Evolutionary conservation across 371 early-diverging fungal species (phyloP), one percentile per base, ranked within the genome.

Genomic region (Syncephalastrum sp.): DNA sequence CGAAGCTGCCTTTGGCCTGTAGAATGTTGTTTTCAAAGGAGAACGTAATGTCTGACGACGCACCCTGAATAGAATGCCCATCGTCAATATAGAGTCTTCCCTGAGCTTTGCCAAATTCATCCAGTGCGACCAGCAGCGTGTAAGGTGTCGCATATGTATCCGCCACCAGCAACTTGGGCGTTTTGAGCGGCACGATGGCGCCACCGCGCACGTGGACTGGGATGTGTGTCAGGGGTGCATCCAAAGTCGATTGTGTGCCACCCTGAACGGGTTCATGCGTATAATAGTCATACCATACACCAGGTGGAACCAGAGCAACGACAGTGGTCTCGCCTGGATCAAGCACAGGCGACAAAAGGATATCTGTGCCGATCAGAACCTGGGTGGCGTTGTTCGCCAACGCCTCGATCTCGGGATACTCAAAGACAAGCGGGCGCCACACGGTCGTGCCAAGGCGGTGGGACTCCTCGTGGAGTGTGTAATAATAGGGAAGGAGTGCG

Each of bases 391-490:
- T 69, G 41, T 46, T 25, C 13, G 58, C 23, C 19, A 65, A 57
- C 12, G 57, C 38, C 2, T 61, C 47, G 14, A 62, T 54, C 7
- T 65, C 49, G 42, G 74, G 74, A 43, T 67, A 67, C 47, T 69
- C 70, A 56, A 73, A 73, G 42, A 69, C 51, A 23, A 76, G 51
- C 15, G 80, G 74, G 5, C 74, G 68, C 70, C 76, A 76, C 12
- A 76, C 76, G 60, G 66, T 68, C 51, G 63, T 68, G 24, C 80
- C 80, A n/a, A 68, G 50, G 19, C 69, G 62, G 48, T 75, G 67
- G n/a, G 87, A 71, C 57, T 77, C 74, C 53, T 83, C 77, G 65
- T 83, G 84, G 27, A 87, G 64, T 8, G 88, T 85, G 60, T 89
- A 90, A 63, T 74, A 80, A 61, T 80, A 83, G 10, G 90, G 90